These are phyloP conservation scores for Delonix regia DNA, from an alignment of 306 rosid species.

Conservation along the genomic window DNA sequence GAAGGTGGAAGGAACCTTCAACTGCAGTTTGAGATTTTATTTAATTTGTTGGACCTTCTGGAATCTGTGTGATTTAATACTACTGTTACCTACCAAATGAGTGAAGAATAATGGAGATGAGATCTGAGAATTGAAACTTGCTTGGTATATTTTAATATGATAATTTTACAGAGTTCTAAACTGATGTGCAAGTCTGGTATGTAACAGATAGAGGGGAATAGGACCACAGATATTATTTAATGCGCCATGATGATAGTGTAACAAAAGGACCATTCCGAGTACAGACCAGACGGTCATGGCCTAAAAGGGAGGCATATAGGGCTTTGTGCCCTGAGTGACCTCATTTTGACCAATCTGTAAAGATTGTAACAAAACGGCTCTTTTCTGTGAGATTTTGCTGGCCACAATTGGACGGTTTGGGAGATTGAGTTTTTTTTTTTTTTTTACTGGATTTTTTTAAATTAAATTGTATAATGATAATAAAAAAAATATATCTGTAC, in stretches of 20 bases:
- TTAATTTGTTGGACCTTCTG: slow-evolving; percentile 35
- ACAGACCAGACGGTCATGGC: background rate
- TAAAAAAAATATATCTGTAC: too few species aligned
- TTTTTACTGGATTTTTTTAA: too few species aligned
- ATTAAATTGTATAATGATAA: too few species aligned
- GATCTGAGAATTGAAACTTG: background rate
- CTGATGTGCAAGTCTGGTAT: background rate
- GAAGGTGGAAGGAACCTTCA: slow-evolving; percentile 62
- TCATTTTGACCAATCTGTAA: background rate
- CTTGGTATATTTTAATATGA: background rate
- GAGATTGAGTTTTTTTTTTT: too few species aligned
- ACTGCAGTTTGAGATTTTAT: background rate
- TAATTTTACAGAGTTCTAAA: background rate
- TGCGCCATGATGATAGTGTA: background rate
- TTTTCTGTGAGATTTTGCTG: background rate
- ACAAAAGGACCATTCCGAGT: background rate
- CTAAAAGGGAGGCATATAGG: background rate
- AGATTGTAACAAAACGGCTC: background rate
- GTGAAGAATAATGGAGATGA: background rate
- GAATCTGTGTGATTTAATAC: background rate
- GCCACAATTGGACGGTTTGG: too few species aligned
- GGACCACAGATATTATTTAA: background rate
- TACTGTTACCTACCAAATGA: background rate
- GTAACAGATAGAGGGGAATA: too few species aligned
- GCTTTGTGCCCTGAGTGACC: background rate